Evolutionary conservation across 441 rosid genomes (phyloP).

Genomic region (Macaranga tanarius): DNA sequence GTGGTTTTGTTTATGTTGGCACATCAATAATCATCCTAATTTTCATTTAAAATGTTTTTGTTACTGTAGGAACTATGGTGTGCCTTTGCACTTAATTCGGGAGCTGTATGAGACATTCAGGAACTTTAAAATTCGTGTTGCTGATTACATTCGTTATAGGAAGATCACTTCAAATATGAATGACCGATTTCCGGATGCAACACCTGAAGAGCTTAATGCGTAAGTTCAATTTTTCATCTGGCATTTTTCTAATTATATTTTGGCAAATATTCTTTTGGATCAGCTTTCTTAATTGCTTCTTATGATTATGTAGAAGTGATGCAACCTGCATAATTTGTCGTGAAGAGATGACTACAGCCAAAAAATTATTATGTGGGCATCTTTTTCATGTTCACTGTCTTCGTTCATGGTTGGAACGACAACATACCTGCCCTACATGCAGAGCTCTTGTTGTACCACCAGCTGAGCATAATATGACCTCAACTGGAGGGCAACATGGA

Average conservation of each 20-base stretch:
- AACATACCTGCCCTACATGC: constrained; percentile 96
- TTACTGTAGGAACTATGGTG: constrained; percentile 80
- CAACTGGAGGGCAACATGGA: constrained; percentile 55
- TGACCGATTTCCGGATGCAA: constrained; percentile 93
- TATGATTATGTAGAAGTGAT: constrained; percentile 70
- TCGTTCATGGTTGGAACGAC: constrained; percentile 96
- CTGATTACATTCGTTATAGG: constrained; percentile 90
- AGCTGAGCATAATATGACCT: constrained; percentile 55
- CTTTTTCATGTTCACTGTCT: constrained; percentile 97
- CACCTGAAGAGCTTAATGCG: constrained; percentile 86
- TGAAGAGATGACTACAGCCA: constrained; percentile 96
- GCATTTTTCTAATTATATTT: constrained; percentile 1
- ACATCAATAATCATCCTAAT: not conserved
- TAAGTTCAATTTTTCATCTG: constrained; percentile 36
- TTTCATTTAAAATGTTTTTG: not conserved
- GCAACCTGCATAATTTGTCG: constrained; percentile 96
- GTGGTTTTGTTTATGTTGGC: not conserved
- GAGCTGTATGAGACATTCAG: constrained; percentile 98
- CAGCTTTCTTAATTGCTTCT: constrained; percentile 25
- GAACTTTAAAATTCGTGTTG: constrained; percentile 85
- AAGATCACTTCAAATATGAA: constrained; percentile 97
- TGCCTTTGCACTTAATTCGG: constrained; percentile 89
- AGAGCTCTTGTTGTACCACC: constrained; percentile 86
- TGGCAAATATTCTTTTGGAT: constrained; percentile 14
- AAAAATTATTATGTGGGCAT: constrained; percentile 92